Conservation (phyloP, 2,329 filamentous ascomycete species). For the Didymella lethalis region DNA sequence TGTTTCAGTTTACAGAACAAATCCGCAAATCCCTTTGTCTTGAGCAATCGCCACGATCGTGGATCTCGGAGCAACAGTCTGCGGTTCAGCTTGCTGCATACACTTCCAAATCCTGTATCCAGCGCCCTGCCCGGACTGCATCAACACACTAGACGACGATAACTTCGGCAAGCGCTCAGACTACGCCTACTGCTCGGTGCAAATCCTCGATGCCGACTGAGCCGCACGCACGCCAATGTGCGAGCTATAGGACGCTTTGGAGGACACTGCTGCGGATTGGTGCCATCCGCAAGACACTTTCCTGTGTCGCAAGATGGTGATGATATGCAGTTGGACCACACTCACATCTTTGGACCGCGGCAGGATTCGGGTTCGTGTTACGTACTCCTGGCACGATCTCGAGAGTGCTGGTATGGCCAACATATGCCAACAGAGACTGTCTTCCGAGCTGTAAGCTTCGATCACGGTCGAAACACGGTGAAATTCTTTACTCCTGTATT, state of each 20-base stretch:
- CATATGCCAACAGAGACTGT: not conserved
- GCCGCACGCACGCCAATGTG: not conserved
- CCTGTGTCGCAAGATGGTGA: not conserved
- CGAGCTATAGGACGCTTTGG: not conserved
- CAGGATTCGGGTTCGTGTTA: not conserved
- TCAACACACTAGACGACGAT: conserved; percentile 13
- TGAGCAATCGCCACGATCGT: not conserved
- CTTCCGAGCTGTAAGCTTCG: conserved; percentile 3
- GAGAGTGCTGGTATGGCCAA: not conserved
- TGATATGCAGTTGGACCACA: not conserved
- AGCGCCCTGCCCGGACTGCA: conserved; percentile 3
- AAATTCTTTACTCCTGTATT: not conserved
- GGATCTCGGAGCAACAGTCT: not conserved
- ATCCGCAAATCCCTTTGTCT: not conserved
- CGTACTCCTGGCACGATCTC: not conserved
- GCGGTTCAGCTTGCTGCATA: not conserved
- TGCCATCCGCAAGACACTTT: conserved; percentile 1
- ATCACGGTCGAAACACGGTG: not conserved
- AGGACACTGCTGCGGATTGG: not conserved
- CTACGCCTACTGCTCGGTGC: not conserved
- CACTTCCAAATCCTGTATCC: not conserved
- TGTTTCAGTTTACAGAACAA: not conserved
- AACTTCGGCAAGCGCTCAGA: not conserved
- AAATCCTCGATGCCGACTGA: not conserved
- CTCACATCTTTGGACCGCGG: not conserved